These are phyloP conservation scores for Xylaria hypoxylon DNA, from an alignment of 2,329 filamentous ascomycete genomes.

Conservation along the genomic window DNA sequence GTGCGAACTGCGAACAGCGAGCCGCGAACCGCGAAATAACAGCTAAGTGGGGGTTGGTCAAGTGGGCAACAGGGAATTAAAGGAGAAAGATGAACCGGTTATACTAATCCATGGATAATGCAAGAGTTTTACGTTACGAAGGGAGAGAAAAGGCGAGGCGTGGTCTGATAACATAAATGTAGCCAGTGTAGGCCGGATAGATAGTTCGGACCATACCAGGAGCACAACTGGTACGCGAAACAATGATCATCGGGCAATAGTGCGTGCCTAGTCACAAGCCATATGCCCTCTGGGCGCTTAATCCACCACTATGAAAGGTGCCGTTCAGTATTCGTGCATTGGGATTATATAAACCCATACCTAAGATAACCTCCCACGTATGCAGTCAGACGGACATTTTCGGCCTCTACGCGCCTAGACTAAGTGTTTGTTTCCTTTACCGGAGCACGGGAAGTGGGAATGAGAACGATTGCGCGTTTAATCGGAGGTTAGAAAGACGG, in stretches of 20 bases:
- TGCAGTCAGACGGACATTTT: conserved; percentile 13
- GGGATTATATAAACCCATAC: not conserved
- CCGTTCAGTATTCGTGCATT: not conserved
- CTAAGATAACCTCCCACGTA: not conserved
- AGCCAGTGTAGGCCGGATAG: not conserved
- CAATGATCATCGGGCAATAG: conserved; percentile 1
- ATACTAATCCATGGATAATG: no score
- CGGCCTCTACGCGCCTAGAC: not conserved
- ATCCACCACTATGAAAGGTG: not conserved
- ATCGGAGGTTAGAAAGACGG: not conserved
- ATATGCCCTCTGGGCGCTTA: not conserved
- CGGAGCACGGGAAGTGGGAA: not conserved
- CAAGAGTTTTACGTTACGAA: no score
- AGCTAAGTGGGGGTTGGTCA: not conserved
- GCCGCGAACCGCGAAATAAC: no score
- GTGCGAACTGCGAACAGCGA: no score
- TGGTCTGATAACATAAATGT: no score
- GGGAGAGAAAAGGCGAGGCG: no score
- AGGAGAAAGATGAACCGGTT: no score
- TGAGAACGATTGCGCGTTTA: not conserved
- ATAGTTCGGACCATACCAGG: not conserved
- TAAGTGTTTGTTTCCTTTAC: not conserved
- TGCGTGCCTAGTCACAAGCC: not conserved
- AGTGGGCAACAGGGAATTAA: no score
- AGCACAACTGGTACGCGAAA: conserved; percentile 1